Evolutionary conservation across 106 monocot genomes (phyloP).

Genomic region (Apostasia shenzhenica): DNA sequence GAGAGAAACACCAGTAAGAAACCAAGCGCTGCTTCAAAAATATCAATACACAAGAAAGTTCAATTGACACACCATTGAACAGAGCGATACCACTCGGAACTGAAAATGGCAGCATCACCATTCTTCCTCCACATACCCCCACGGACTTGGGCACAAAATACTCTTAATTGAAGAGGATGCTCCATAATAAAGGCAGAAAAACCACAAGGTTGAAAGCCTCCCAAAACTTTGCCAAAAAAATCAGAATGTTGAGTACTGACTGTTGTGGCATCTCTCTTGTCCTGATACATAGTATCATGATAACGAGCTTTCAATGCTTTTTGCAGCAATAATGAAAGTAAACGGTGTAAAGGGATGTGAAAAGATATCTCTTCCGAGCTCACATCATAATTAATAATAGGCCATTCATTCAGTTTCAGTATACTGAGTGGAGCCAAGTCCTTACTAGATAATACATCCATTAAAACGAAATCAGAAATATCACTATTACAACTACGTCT

Average conservation of each 20-base stretch:
- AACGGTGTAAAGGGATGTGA: slow-evolving; percentile 90
- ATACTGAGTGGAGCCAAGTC: slow-evolving; percentile 32
- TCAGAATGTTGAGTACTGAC: neutral
- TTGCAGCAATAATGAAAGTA: slow-evolving; percentile 59
- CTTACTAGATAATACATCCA: slow-evolving; percentile 21
- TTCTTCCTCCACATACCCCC: slow-evolving; percentile 99
- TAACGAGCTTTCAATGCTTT: slow-evolving; percentile 56
- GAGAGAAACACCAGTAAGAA: neutral
- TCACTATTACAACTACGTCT: slow-evolving; percentile 5
- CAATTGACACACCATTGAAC: slow-evolving; percentile 42
- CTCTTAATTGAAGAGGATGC: slow-evolving; percentile 78
- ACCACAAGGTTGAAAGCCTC: slow-evolving; percentile 49
- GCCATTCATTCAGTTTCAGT: slow-evolving; percentile 50
- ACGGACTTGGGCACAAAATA: slow-evolving; percentile 89
- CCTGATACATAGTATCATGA: slow-evolving; percentile 18
- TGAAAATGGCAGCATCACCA: slow-evolving; percentile 66
- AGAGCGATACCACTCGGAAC: slow-evolving; percentile 59
- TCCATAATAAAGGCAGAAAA: slow-evolving; percentile 89
- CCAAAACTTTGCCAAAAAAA: slow-evolving; percentile 57
- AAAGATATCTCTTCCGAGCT: slow-evolving; percentile 86
- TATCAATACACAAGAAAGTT: neutral
- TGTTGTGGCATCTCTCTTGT: slow-evolving; percentile 7
- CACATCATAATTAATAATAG: slow-evolving; percentile 64
- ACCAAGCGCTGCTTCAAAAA: neutral
- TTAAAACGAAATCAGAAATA: slow-evolving; percentile 15